Base-by-base conservation (phyloP, 2,329 filamentous ascomycete species). In the Diaporthe batatas region DNA sequence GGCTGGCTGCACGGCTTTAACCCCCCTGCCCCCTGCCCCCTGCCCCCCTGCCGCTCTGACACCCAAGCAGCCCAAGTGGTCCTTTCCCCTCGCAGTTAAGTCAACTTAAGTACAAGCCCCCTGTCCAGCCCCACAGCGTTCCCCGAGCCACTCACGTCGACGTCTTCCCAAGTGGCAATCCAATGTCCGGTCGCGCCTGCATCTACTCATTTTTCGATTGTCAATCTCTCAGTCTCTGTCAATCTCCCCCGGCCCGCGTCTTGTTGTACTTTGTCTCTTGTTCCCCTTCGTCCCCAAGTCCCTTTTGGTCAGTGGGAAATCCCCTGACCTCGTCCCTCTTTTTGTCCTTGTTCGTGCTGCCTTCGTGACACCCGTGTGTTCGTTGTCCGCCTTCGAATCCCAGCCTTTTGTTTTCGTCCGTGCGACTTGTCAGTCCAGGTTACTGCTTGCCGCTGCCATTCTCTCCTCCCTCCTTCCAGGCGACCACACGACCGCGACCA, bases 141-240 rank as follows among this genome's bases (percentile, higher is more conserved):
- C 58, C 68, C 55, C 44, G n/a, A 39, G 25, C 55, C 55, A 62
- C 55, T 51, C 55, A 58, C 47, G 49, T 70, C 55, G 23, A 62
- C 23, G 32, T 59, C 55, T 32, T 70, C 34, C 68, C 8, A 62
- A 70, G 57, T 42, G 57, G 68, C 68, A 70, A 62, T 54, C 68
- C 68, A 70, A 70, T 70, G 68, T 70, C 68, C 68, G 68, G 55
- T 23, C 68, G 68, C 36, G 57, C 68, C 68, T 70, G 68, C 55
- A 44, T 44, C 62, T 51, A n/a, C 55, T 70, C 68, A 70, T 62
- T 70, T 70, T 70, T 70, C 42, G 68, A 51, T 39, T 70, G 54
- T 39, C 68, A 59, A 70, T 62, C 68, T 70, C 55, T 70, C 68
- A 39, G n/a, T 59, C 42, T 49, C 39, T 55, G 36, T 68, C 65